Evolutionary conservation across 2,329 filamentous ascomycete species (phyloP).

Genomic region (Penicillium sp.): DNA sequence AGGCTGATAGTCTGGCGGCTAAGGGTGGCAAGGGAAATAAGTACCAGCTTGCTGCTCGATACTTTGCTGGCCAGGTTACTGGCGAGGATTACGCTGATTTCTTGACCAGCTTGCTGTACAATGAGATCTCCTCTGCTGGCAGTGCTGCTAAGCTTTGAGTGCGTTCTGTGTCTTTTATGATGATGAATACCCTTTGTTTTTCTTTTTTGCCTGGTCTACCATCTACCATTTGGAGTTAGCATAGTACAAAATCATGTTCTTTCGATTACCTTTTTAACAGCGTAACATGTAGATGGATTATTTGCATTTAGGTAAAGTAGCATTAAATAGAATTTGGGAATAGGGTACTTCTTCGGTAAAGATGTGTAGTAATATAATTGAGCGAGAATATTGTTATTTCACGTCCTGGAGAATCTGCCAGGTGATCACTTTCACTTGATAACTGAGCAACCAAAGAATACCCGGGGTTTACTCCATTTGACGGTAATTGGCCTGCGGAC

Average conservation of each 20-base stretch:
- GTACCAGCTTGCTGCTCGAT: constrained; percentile 83
- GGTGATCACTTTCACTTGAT: too few relatives aligned
- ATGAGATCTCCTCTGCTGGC: constrained; percentile 57
- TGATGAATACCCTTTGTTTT: constrained; percentile 29
- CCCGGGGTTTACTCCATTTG: too few relatives aligned
- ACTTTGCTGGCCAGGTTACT: constrained; percentile 89
- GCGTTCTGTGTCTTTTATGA: constrained; percentile 19
- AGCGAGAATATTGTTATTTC: too few relatives aligned
- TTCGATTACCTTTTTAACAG: neutral
- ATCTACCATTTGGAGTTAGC: constrained; percentile 17
- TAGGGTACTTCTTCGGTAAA: too few relatives aligned
- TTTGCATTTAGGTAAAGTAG: too few relatives aligned
- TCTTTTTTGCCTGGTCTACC: constrained; percentile 1
- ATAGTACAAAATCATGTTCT: constrained; percentile 19
- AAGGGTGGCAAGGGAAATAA: constrained; percentile 87
- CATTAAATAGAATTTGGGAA: too few relatives aligned
- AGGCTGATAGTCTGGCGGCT: constrained; percentile 69
- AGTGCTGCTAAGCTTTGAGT: constrained; percentile 63
- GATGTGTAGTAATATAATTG: too few relatives aligned
- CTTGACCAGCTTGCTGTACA: constrained; percentile 80
- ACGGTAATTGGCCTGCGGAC: too few relatives aligned
- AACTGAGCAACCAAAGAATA: too few relatives aligned
- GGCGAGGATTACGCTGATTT: constrained; percentile 98
- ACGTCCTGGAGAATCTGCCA: too few relatives aligned
- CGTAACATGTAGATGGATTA: neutral